Percentiles rank a stretch among this genome's conserved stretches.
Conservation (phyloP, 208 protist species). For the Cochliopodium minus region DNA sequence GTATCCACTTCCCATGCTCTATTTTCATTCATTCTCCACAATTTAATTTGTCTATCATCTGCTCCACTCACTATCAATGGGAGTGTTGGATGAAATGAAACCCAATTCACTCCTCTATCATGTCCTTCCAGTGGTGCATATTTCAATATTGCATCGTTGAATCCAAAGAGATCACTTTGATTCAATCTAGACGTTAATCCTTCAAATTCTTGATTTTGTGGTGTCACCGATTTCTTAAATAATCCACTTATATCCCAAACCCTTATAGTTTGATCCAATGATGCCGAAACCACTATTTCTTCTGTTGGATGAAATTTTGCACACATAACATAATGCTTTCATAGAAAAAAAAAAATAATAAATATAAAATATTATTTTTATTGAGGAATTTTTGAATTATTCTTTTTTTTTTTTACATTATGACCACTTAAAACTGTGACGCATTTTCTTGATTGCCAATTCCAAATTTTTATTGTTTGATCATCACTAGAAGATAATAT, state of each 20-base stretch:
- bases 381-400: too few relatives aligned
- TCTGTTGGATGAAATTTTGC: constrained; percentile 81
- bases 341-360: too few relatives aligned
- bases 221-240: constrained; percentile 33
- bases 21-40: constrained; percentile 76
- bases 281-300: constrained; percentile 86
- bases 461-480: constrained; percentile 95
- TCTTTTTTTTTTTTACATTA: too few relatives aligned
- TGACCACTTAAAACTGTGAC: constrained; percentile 81
- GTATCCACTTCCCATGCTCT: constrained; percentile 69
- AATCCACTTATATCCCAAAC: constrained; percentile 95
- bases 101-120: constrained; percentile 95
- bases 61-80: constrained; percentile 80
- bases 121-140: constrained; percentile 90
- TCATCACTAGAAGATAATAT: constrained; percentile 94
- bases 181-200: constrained; percentile 16
- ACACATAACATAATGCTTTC: constrained; percentile 99
- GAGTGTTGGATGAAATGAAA: constrained; percentile 82
- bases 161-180: constrained; percentile 80
- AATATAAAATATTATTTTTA: too few relatives aligned
- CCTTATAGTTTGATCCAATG: constrained; percentile 93
- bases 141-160: constrained; percentile 69
- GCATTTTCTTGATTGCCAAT: constrained; percentile 84
- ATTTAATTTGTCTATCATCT: constrained; percentile 86
- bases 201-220: background rate